These are phyloP conservation scores for Diospyros lotus DNA, from an alignment of 148 eudicot genomes.

Conservation along the genomic window DNA sequence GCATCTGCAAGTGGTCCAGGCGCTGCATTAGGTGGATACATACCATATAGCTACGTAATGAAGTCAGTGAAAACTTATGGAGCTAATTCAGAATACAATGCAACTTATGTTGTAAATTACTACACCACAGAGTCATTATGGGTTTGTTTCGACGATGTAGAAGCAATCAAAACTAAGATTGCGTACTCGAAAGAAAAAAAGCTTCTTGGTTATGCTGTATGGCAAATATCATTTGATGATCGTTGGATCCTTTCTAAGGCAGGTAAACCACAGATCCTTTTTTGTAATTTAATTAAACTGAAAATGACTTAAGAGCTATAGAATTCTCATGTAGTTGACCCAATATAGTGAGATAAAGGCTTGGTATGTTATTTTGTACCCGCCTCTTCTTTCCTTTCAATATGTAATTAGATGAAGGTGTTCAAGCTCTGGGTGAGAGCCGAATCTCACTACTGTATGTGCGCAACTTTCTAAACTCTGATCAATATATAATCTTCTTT, in stretches of 20 bases:
- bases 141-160: conserved; percentile 20
- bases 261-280: conserved; percentile 2
- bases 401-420: no score
- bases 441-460: no score
- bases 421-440: no score
- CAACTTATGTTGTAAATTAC: not conserved
- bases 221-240: conserved; percentile 28
- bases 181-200: conserved; percentile 34
- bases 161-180: conserved; percentile 27
- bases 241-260: conserved; percentile 36
- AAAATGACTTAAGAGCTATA: no score
- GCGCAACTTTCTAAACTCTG: no score
- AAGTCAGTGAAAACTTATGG: conserved; percentile 14
- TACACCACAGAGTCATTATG: conserved; percentile 27
- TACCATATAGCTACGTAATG: conserved; percentile 25
- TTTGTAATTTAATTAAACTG: no score
- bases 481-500: no score
- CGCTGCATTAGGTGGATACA: conserved; percentile 23
- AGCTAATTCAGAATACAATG: conserved; percentile 17
- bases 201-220: conserved; percentile 32
- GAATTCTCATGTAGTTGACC: no score
- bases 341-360: no score
- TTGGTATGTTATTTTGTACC: no score
- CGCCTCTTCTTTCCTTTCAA: no score
- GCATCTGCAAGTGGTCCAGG: conserved; percentile 29